Evolutionary conservation across 176 grass and related monocot species (phyloP).

Genomic region (Pontederia paniculata): DNA sequence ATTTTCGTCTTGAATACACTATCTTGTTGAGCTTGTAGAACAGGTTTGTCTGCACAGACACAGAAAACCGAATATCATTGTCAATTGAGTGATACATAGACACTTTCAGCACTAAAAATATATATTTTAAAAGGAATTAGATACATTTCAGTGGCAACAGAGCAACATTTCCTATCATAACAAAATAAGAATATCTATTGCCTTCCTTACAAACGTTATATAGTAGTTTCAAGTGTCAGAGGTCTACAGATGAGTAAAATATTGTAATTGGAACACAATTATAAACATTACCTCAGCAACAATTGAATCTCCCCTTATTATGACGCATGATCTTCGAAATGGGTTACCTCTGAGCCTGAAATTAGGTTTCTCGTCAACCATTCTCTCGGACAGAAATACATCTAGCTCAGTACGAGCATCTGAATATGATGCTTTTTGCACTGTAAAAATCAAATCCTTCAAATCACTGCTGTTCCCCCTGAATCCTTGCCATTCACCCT

Average conservation of each 20-base stretch:
- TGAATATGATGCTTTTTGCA: conserved; percentile 31
- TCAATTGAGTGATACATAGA: too few species aligned
- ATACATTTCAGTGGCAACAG: too few species aligned
- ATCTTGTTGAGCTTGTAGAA: conserved; percentile 73
- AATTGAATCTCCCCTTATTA: conserved; percentile 54
- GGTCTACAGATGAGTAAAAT: too few species aligned
- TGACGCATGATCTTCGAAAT: conserved; percentile 65
- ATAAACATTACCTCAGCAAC: conserved; percentile 58
- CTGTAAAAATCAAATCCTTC: conserved; percentile 42
- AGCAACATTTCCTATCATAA: too few species aligned
- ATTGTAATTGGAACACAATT: too few species aligned
- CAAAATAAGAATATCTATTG: too few species aligned
- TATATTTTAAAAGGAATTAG: too few species aligned
- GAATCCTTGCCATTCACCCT: conserved; percentile 74
- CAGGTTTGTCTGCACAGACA: conserved; percentile 55
- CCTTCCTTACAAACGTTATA: too few species aligned
- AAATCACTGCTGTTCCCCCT: conserved; percentile 39
- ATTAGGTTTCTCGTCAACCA: conserved; percentile 33
- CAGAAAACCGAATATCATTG: too few species aligned
- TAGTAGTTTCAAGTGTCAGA: too few species aligned
- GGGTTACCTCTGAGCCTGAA: conserved; percentile 62
- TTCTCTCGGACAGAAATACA: conserved; percentile 42
- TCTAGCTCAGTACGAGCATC: conserved; percentile 42
- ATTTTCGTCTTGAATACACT: conserved; percentile 69
- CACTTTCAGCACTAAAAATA: too few species aligned